Conservation (phyloP, 805 yeast genomes). For the Zygoascus bituminiphila region DNA sequence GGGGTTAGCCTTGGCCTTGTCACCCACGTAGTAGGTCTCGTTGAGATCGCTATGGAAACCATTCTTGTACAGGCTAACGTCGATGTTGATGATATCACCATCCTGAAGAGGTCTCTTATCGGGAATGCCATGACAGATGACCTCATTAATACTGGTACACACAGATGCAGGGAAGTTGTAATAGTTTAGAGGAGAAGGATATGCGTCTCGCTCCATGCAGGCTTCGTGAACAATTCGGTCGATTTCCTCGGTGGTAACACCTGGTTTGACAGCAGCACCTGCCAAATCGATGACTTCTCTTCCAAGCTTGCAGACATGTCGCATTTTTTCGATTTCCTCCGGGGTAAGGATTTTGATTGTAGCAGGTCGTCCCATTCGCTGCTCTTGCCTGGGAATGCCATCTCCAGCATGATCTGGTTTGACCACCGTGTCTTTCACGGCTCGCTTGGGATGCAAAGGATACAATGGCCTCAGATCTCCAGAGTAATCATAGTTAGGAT, state of each 20-base stretch:
- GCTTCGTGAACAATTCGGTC: constrained; percentile 83
- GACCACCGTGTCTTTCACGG: constrained; percentile 61
- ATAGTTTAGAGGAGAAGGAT: constrained; percentile 93
- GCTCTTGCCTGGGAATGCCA: constrained; percentile 77
- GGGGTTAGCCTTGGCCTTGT: constrained; percentile 67
- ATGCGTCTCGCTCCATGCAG: constrained; percentile 78
- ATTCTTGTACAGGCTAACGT: constrained; percentile 72
- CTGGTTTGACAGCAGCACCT: constrained; percentile 76
- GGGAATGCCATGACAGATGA: constrained; percentile 96
- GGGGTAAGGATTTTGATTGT: constrained; percentile 55
- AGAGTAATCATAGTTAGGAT: constrained; percentile 65
- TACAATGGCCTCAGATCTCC: constrained; percentile 73
- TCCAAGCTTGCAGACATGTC: constrained; percentile 65
- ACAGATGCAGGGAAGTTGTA: constrained; percentile 87
- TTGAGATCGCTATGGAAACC: constrained; percentile 94
- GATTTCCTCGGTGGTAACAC: constrained; percentile 86
- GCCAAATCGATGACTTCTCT: constrained; percentile 87
- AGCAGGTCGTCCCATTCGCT: constrained; percentile 57
- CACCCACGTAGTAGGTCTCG: constrained; percentile 95
- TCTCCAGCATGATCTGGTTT: constrained; percentile 76
- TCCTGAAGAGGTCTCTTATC: constrained; percentile 80
- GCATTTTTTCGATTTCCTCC: constrained; percentile 66
- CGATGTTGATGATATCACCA: constrained; percentile 91
- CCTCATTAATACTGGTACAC: constrained; percentile 91
- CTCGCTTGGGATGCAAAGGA: constrained; percentile 68